phyloP scores from a whole-genome alignment of 1,139 yeast species.

The Candida tetrigidarum region DNA sequence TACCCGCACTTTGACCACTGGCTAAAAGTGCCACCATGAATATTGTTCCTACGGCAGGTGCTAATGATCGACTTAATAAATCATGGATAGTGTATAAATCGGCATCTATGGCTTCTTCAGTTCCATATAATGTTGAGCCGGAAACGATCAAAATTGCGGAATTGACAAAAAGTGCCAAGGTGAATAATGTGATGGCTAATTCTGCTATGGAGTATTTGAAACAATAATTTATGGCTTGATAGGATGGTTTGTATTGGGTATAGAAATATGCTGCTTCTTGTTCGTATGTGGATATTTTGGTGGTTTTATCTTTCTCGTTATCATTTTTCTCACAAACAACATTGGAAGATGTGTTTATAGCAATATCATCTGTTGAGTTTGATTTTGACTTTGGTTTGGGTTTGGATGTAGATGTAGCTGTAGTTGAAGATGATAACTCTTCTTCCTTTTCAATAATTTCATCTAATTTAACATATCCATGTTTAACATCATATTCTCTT shows the following conservation, averaged over 20 bases:
- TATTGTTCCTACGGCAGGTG: conserved; percentile 76
- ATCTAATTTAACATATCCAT: conserved; percentile 46
- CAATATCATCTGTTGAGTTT: conserved; percentile 10
- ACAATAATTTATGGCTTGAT: conserved; percentile 65
- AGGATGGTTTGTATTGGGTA: conserved; percentile 62
- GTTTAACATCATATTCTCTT: conserved; percentile 61
- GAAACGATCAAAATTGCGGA: conserved; percentile 77
- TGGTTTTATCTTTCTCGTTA: conserved; percentile 5
- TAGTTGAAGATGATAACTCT: conserved; percentile 1
- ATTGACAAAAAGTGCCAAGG: conserved; percentile 80
- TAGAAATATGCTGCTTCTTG: conserved; percentile 41
- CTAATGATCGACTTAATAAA: conserved; percentile 56
- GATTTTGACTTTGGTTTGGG: too few relatives aligned
- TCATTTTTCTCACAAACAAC: conserved; percentile 7
- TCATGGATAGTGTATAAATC: conserved; percentile 73
- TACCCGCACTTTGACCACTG: conserved; percentile 84
- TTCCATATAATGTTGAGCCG: conserved; percentile 70
- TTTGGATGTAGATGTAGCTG: too few relatives aligned
- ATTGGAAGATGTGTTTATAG: conserved; percentile 3
- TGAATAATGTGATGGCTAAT: conserved; percentile 64
- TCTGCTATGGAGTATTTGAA: conserved; percentile 70
- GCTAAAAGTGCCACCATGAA: conserved; percentile 77
- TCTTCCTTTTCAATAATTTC: conserved; percentile 16
- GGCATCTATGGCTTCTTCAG: conserved; percentile 70
- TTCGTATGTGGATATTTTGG: conserved; percentile 18